A percentile compares a stretch with the other conserved stretches of the same genome.
Evolutionary conservation across 495 filamentous ascomycete species (phyloP).

Genomic region (Neurospora hispaniola): DNA sequence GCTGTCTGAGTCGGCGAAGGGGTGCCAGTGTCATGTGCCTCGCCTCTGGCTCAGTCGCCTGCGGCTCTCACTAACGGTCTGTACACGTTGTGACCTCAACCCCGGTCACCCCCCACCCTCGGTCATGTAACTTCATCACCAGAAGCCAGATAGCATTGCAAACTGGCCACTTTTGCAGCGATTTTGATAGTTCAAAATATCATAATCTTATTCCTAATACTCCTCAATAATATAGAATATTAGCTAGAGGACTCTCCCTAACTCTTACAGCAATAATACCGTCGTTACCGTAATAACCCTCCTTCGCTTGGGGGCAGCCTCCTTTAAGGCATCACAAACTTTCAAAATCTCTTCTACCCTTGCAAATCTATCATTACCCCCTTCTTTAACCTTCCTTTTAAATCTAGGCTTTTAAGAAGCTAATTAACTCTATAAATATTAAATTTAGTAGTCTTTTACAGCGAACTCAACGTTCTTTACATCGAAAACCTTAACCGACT

Average conservation of each 20-base stretch:
- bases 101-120: too few relatives aligned
- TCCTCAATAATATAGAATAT: too few relatives aligned
- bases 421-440: too few relatives aligned
- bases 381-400: neutral
- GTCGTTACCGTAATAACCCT: neutral
- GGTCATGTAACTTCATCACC: too few relatives aligned
- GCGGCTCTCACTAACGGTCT: neutral
- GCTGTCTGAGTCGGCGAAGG: neutral
- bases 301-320: neutral
- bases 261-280: too few relatives aligned
- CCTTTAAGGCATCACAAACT: neutral
- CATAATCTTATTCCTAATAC: too few relatives aligned
- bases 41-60: neutral
- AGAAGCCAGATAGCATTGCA: too few relatives aligned
- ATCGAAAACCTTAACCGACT: too few relatives aligned
- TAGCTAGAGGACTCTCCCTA: too few relatives aligned
- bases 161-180: neutral
- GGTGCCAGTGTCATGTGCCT: neutral
- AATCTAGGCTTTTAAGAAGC: too few relatives aligned
- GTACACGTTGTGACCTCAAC: neutral
- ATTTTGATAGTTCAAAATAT: neutral
- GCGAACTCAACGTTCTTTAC: too few relatives aligned
- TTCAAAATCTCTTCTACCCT: fast-evolving
- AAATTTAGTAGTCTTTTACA: too few relatives aligned
- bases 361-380: neutral